Percentiles rank a stretch among this genome's conserved stretches.
These are phyloP conservation scores for Euclidium syriacum DNA, from an alignment of 345 rosid species.

Conservation along the genomic window DNA sequence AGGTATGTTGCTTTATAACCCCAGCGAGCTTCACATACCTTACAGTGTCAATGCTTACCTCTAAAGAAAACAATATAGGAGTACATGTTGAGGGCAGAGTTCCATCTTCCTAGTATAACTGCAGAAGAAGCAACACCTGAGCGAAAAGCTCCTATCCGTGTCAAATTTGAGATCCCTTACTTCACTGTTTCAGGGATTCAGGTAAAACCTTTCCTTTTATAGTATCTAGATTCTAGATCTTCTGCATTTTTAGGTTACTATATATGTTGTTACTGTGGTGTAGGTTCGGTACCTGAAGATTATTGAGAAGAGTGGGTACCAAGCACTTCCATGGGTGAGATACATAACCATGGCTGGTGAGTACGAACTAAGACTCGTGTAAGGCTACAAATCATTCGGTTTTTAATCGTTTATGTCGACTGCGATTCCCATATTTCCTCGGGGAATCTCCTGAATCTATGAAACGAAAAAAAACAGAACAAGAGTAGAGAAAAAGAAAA, in stretches of 20 bases:
- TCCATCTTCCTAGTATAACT: slow-evolving; percentile 67
- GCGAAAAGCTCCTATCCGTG: slow-evolving; percentile 73
- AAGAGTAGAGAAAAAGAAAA: background rate
- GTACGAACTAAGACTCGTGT: slow-evolving; percentile 78
- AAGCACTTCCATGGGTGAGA: slow-evolving; percentile 97
- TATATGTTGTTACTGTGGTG: slow-evolving; percentile 11
- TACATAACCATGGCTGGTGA: slow-evolving; percentile 98
- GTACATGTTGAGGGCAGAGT: slow-evolving; percentile 82
- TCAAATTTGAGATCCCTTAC: slow-evolving; percentile 83
- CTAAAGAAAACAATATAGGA: slow-evolving; percentile 40
- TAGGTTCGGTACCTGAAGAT: slow-evolving; percentile 95
- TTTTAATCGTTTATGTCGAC: background rate
- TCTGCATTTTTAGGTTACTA: background rate
- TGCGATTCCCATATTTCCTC: slow-evolving; percentile 4
- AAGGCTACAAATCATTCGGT: slow-evolving; percentile 13
- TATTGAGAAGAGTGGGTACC: slow-evolving; percentile 93
- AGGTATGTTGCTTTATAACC: too few species aligned
- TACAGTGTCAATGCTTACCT: background rate
- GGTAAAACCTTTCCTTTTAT: slow-evolving; percentile 34
- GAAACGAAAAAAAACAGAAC: background rate
- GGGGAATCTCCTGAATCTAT: background rate
- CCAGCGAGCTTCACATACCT: slow-evolving; percentile 70
- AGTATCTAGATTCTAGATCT: background rate
- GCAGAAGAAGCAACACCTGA: slow-evolving; percentile 70
- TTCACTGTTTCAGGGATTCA: slow-evolving; percentile 88